A percentile compares a stretch with the other conserved stretches of the same genome.
Evolutionary conservation across 2,329 filamentous ascomycete species (phyloP).

Genomic region (Periglandula ipomoeae): DNA sequence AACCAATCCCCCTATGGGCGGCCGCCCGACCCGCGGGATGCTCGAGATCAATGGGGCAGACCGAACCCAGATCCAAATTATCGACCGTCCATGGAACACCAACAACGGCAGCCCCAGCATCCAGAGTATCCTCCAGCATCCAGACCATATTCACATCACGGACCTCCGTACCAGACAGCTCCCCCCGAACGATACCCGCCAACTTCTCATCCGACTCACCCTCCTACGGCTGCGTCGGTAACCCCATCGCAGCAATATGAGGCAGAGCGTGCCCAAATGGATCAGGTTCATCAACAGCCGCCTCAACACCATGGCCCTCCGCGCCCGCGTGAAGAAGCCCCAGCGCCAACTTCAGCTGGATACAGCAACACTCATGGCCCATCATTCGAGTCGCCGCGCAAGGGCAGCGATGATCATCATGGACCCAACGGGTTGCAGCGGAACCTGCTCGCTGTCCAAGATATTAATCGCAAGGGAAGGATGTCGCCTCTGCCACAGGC

Average conservation of each 20-base stretch:
- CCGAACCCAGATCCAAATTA: slow-evolving; percentile 20
- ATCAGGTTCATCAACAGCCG: slow-evolving; percentile 26
- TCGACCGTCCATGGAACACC: slow-evolving; percentile 29
- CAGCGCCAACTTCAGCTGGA: slow-evolving; percentile 40
- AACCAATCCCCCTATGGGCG: slow-evolving; percentile 37
- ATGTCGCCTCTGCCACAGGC: slow-evolving; percentile 86
- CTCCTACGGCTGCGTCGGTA: slow-evolving; percentile 18
- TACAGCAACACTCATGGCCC: slow-evolving; percentile 36
- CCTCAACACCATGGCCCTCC: slow-evolving; percentile 27
- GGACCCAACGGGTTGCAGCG: slow-evolving; percentile 32
- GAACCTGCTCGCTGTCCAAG: slow-evolving; percentile 68
- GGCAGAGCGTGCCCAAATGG: slow-evolving; percentile 39
- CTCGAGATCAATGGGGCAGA: slow-evolving; percentile 24
- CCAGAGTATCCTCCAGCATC: slow-evolving; percentile 39
- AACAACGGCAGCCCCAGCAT: slow-evolving; percentile 25
- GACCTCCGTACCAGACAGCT: slow-evolving; percentile 20
- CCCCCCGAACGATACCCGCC: slow-evolving; percentile 25
- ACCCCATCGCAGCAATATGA: slow-evolving; percentile 34
- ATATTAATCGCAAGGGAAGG: slow-evolving; percentile 71
- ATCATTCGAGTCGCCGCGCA: slow-evolving; percentile 30
- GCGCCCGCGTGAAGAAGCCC: slow-evolving; percentile 37
- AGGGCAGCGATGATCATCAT: slow-evolving; percentile 32
- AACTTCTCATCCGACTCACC: slow-evolving; percentile 25
- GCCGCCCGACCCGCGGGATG: slow-evolving; percentile 27
- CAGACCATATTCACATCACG: slow-evolving; percentile 26